Percentiles rank a stretch among this genome's conserved stretches.
phyloP scores from a whole-genome alignment of 208 protist species.

The Crithidia sp. region DNA sequence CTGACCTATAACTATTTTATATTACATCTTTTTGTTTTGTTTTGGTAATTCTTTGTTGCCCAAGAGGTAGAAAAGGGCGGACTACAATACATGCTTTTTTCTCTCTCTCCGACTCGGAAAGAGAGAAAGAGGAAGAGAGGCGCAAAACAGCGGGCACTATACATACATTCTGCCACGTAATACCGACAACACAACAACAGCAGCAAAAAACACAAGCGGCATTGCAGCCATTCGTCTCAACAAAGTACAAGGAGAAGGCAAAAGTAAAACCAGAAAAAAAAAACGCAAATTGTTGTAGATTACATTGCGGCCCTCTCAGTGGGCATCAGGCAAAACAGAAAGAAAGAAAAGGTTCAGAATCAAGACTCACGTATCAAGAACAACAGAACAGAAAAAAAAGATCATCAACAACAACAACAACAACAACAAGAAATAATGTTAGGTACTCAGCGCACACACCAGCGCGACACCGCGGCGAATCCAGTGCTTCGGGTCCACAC shows the following conservation, averaged over 20 bases:
- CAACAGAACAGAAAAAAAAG: not conserved
- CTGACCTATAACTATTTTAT: no score
- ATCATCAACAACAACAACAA: not conserved
- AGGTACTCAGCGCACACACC: constrained; percentile 77
- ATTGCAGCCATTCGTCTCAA: not conserved
- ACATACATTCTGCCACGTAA: not conserved
- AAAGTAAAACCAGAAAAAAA: not conserved
- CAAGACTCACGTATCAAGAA: no score
- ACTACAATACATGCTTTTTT: no score
- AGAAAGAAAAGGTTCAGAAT: no score
- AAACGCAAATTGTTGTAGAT: no score
- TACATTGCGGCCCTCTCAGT: no score
- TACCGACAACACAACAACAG: not conserved
- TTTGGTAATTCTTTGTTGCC: no score
- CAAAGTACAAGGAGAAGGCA: constrained; percentile 6
- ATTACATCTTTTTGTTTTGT: no score
- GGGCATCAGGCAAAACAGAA: no score
- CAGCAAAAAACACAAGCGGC: not conserved
- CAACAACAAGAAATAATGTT: not conserved
- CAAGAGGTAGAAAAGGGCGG: no score
- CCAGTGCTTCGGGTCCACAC: constrained; percentile 93
- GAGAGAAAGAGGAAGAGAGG: not conserved
- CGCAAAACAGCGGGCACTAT: not conserved
- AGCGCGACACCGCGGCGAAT: constrained; percentile 94
- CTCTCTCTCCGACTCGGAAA: not conserved